Evolutionary conservation across 2,329 filamentous ascomycete species (phyloP).

Genomic region (Tolypocladium album): DNA sequence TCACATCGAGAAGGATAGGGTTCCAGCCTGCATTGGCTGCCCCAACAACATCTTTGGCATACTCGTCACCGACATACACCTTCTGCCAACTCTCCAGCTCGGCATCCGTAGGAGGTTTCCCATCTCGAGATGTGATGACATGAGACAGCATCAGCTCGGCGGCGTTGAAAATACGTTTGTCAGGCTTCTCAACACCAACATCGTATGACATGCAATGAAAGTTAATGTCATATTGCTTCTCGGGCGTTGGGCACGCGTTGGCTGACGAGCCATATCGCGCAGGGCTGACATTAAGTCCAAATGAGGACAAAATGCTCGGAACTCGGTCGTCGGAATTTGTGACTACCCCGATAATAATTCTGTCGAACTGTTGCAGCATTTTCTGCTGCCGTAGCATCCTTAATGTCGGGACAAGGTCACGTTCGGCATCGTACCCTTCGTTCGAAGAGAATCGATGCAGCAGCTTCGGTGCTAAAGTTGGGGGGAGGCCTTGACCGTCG

Average conservation of each 20-base stretch:
- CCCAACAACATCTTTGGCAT: not conserved
- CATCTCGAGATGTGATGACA: not conserved
- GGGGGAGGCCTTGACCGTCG: no score
- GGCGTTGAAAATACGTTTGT: not conserved
- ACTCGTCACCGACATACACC: not conserved
- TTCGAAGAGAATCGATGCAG: not conserved
- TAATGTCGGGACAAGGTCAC: not conserved
- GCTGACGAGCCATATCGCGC: not conserved
- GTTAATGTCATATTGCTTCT: not conserved
- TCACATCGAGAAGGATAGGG: not conserved
- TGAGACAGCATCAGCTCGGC: not conserved
- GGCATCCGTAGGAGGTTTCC: not conserved
- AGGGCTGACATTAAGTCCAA: not conserved
- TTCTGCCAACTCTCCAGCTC: not conserved
- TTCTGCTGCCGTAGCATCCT: no score
- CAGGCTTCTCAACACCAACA: not conserved
- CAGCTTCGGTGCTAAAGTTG: not conserved
- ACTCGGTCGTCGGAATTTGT: not conserved
- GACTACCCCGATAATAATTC: not conserved
- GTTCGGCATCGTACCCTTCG: not conserved
- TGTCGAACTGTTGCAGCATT: not conserved
- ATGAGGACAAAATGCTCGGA: not conserved
- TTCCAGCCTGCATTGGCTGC: not conserved
- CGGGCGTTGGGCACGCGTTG: not conserved
- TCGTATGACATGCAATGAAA: not conserved